Evolutionary conservation across 345 rosid species (phyloP).

Genomic region (Leavenworthia alabamica): DNA sequence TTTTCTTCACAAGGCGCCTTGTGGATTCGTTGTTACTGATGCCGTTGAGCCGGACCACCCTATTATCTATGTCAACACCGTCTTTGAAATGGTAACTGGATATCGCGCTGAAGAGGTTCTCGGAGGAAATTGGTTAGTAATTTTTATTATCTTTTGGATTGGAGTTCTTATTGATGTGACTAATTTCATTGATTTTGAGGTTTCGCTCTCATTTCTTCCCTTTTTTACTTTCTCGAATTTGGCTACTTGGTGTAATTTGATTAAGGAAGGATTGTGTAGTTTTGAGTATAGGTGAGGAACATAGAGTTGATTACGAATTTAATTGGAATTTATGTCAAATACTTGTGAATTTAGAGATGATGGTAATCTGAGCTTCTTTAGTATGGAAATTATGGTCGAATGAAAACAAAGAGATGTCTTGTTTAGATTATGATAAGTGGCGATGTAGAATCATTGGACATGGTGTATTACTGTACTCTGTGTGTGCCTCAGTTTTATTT

Average conservation of each 20-base stretch:
- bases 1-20: conserved; percentile 66
- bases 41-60: conserved; percentile 86
- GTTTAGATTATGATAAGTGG: neutral
- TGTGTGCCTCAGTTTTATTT: neutral
- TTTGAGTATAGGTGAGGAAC: neutral
- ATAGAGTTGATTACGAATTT: neutral
- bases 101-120: conserved; percentile 88
- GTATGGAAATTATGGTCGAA: neutral
- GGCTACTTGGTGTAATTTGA: neutral
- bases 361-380: neutral
- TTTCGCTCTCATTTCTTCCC: neutral
- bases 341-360: neutral
- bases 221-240: neutral
- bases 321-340: neutral
- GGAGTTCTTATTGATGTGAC: neutral
- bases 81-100: conserved; percentile 81
- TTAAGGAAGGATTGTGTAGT: neutral
- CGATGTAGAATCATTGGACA: neutral
- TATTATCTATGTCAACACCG: conserved; percentile 74
- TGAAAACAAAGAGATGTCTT: neutral
- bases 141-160: neutral
- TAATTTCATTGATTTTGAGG: neutral
- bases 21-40: conserved; percentile 80
- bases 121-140: conserved; percentile 79
- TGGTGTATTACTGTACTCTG: neutral